Evolutionary conservation across 768 basidiomycete species (phyloP).

Genomic region (Psilocybe cyanescens): DNA sequence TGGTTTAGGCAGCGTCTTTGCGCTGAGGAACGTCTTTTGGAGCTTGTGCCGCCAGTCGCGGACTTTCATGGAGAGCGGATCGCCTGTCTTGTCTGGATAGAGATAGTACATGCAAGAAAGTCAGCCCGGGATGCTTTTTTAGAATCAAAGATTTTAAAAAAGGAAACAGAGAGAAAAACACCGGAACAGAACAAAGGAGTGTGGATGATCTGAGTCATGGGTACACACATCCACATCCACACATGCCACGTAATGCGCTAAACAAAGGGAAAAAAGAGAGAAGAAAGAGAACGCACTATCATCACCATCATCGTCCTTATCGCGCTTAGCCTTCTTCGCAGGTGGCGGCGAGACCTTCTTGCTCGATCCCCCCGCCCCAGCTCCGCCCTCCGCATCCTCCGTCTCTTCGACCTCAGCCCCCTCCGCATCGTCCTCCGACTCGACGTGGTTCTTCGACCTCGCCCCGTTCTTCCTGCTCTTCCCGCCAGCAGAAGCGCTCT

Average conservation of each 20-base stretch:
- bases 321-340: conserved; percentile 63
- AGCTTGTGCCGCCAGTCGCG: conserved; percentile 92
- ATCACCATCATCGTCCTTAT: conserved; percentile 66
- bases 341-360: conserved; percentile 62
- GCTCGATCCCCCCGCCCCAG: conserved; percentile 54
- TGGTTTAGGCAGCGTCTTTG: conserved; percentile 62
- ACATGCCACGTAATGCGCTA: neutral
- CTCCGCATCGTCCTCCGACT: conserved; percentile 67
- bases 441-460: conserved; percentile 61
- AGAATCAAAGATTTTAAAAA: too few species aligned
- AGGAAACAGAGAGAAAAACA: neutral
- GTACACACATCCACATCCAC: too few species aligned
- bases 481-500: conserved; percentile 33
- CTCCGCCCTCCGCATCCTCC: conserved; percentile 59
- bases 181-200: conserved; percentile 8
- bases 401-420: conserved; percentile 50
- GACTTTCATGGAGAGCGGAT: conserved; percentile 72
- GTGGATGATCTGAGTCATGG: too few species aligned
- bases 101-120: neutral
- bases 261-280: neutral
- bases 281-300: conserved; percentile 51
- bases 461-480: conserved; percentile 34
- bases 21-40: conserved; percentile 83
- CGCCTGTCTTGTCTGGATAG: conserved; percentile 52
- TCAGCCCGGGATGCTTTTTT: too few species aligned